Percentiles rank a stretch among this genome's conserved stretches.
phyloP scores from a whole-genome alignment of 2,329 filamentous ascomycete species.

The Canariomyces notabilis region DNA sequence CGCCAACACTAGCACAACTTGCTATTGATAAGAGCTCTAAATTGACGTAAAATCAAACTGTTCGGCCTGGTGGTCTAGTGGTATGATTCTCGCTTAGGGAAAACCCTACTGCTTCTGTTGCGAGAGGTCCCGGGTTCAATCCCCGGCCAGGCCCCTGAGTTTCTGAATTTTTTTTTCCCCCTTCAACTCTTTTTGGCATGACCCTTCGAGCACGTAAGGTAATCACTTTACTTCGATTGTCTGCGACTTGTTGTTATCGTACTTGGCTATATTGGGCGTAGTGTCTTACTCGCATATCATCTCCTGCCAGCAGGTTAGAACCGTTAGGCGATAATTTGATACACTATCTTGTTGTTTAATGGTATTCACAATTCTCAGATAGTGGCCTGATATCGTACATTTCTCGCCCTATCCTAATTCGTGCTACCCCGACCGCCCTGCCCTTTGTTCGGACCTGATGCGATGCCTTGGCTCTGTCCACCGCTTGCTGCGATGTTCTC shows the following conservation, averaged over 20 bases:
- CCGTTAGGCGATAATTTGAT: too few species aligned
- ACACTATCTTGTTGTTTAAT: too few species aligned
- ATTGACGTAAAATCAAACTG: background rate
- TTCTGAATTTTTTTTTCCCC: background rate
- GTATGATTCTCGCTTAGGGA: background rate
- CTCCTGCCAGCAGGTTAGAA: too few species aligned
- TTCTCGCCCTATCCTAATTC: background rate
- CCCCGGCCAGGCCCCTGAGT: constrained; percentile 26
- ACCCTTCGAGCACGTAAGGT: background rate
- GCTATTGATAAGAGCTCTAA: too few species aligned
- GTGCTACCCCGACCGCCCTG: constrained; percentile 32
- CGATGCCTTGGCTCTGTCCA: constrained; percentile 40
- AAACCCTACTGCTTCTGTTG: constrained; percentile 18
- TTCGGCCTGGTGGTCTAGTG: background rate
- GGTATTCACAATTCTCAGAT: background rate
- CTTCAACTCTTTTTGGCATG: background rate
- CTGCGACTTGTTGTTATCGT: too few species aligned
- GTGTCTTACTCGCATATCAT: too few species aligned
- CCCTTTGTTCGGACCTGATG: constrained; percentile 36
- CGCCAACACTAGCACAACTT: too few species aligned
- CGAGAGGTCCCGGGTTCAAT: constrained; percentile 41
- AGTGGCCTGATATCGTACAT: constrained; percentile 16
- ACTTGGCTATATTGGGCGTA: too few species aligned
- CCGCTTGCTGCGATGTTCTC: constrained; percentile 39
- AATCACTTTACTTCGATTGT: background rate